Base-by-base conservation (phyloP, 2,329 filamentous ascomycete genomes). In the Scortechinia acanthostroma region DNA sequence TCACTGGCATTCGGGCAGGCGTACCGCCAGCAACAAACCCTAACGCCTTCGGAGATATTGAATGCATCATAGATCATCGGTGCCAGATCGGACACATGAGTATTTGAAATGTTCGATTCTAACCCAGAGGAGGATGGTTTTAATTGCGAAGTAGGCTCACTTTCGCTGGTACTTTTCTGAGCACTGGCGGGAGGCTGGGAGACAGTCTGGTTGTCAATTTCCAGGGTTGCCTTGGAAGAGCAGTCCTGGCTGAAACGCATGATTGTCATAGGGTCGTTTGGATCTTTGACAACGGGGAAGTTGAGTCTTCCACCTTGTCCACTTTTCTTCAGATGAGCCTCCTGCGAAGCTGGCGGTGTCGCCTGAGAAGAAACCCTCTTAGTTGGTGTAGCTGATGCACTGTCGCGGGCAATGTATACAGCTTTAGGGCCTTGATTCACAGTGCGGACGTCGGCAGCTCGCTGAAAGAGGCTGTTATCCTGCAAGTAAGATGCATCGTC, bases 201-300 rank as follows among this genome's bases (percentile, higher is more conserved):
- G n/a, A n/a, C n/a, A n/a, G n/a, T n/a, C n/a, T n/a, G n/a, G n/a
- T n/a, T n/a, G n/a, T n/a, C n/a, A n/a, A n/a, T n/a, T n/a, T n/a
- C n/a, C n/a, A n/a, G n/a, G n/a, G n/a, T n/a, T n/a, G n/a, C n/a
- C n/a, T n/a, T n/a, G n/a, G n/a, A n/a, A n/a, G n/a, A n/a, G n/a
- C n/a, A n/a, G n/a, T n/a, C 70, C 58, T 91, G 87, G 54, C 84
- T 89, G 22, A 88, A 66, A 40, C 82, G 77, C 42, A 80, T 52
- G 21, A 73, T 68, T 0, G 83, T 86, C 47, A 70, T 71, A 3
- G 77, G 74, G 52, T 88, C 79, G 52, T 80, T 74, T 1, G 83
- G 76, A 52, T 91, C 80, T 62, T 95, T 94, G 19, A 91, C 86
- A 13, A 90, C 76, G 1, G 84, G 76, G 54, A 89, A 94, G 21